Percentiles rank a stretch among this genome's conserved stretches.
phyloP scores from a whole-genome alignment of 2,329 filamentous ascomycete genomes.

The Hypoxylon sp. region DNA sequence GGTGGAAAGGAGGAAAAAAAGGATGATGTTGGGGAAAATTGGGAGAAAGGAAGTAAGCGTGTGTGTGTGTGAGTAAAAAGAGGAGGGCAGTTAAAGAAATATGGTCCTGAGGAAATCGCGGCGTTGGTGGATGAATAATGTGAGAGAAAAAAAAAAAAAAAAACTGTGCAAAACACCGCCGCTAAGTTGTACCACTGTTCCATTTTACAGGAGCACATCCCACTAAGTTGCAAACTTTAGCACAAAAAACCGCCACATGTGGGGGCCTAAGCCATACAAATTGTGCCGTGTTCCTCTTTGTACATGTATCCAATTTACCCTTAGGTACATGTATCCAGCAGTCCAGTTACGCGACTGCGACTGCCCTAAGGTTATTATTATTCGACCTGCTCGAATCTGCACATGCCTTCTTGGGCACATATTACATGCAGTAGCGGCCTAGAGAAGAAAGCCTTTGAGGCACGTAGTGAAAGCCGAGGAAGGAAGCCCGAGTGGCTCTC shows the following conservation, averaged over 20 bases:
- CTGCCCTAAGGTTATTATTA: too few species aligned
- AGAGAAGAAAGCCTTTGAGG: not conserved
- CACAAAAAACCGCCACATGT: slow-evolving; percentile 32
- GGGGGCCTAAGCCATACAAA: slow-evolving; percentile 25
- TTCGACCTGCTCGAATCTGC: not conserved
- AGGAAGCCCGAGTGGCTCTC: slow-evolving; percentile 31
- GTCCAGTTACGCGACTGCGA: too few species aligned
- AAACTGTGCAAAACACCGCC: slow-evolving; percentile 33
- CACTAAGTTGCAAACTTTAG: slow-evolving; percentile 36
- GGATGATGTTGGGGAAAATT: slow-evolving; percentile 33
- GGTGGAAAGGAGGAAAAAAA: slow-evolving; percentile 26
- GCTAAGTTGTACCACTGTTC: slow-evolving; percentile 11
- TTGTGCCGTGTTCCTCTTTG: not conserved
- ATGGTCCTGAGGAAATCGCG: slow-evolving; percentile 27
- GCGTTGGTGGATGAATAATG: slow-evolving; percentile 34
- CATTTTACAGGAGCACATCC: slow-evolving; percentile 33
- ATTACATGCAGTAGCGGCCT: slow-evolving; percentile 4
- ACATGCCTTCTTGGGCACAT: not conserved
- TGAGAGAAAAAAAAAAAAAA: slow-evolving; percentile 6
- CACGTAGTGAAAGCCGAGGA: slow-evolving; percentile 24
- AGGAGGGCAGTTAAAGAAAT: slow-evolving; percentile 43
- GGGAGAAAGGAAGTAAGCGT: slow-evolving; percentile 21
- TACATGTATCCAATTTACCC: too few species aligned
- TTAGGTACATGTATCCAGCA: too few species aligned
- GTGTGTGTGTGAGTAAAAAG: slow-evolving; percentile 32